Conservation (phyloP, 768 basidiomycete species). For the Fibroporia radiculosa region DNA sequence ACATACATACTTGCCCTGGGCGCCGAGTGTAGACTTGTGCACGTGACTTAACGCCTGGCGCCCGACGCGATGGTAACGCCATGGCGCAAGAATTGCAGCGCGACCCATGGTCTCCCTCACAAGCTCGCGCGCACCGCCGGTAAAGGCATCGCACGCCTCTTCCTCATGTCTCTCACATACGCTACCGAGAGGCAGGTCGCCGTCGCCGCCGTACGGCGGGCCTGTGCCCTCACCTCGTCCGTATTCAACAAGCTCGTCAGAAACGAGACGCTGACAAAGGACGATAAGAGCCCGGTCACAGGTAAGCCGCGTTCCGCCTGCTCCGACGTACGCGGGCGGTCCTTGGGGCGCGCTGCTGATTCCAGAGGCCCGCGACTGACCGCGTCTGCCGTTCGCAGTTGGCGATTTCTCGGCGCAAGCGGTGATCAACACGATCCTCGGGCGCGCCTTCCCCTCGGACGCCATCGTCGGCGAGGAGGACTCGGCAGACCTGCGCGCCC, state of each 20-base stretch:
- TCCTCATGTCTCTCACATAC: conserved; percentile 24
- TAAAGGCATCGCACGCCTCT: neutral
- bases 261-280: conserved; percentile 82
- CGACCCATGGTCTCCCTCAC: conserved; percentile 1
- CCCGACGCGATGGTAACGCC: neutral
- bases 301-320: conserved; percentile 29
- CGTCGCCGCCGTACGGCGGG: conserved; percentile 79
- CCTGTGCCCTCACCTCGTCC: conserved; percentile 73
- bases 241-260: conserved; percentile 84
- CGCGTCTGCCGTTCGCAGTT: conserved; percentile 30
- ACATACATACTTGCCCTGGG: no score
- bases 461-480: conserved; percentile 95
- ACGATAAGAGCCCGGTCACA: conserved; percentile 72
- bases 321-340: no score
- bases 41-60: no score
- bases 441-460: conserved; percentile 72
- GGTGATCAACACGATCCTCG: conserved; percentile 76
- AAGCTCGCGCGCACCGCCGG: neutral
- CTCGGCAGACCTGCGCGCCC: conserved; percentile 62
- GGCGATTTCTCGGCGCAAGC: conserved; percentile 95
- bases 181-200: conserved; percentile 73
- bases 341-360: no score
- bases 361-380: neutral
- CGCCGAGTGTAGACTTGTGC: no score
- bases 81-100: neutral